Evolutionary conservation across 257 asterid genomes (phyloP), one percentile per base, ranked within the genome.

Genomic region (Verbena officinalis): DNA sequence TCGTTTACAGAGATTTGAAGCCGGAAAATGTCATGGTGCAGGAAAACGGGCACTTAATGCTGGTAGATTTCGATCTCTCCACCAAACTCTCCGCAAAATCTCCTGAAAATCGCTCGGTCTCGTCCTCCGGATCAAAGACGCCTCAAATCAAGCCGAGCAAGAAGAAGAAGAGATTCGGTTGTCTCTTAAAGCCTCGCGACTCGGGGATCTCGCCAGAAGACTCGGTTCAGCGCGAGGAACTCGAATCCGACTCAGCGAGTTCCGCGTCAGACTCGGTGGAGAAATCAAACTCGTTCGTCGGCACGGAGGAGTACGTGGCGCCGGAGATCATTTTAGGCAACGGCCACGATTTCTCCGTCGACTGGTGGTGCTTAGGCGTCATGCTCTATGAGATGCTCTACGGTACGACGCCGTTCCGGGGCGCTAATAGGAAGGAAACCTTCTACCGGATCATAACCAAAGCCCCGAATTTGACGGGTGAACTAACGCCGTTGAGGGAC

Each of bases 11-110:
- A 78, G 97, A 93, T 78, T 79, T 90, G 73, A 93, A 93, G 82
- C 99, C 99, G 38, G 99, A 93, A 24, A 93, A 93, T 43, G 95
- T 93, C 66, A 84, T 90, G 99, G 79, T 90, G 53, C 99, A 93
- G 64, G 92, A 81, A 39, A 88, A 64, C 71, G 99, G 99, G 0
- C 99, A 94, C 38, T 54, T 88, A 68, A 94, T 94, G 99, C 84
- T 94, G 0, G 83, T 90, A 3, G 99, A 94, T 73, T 94, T 90
- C 67, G 99, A 94, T 81, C 90, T 94, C 46, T 90, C 97, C 1
- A 81, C 95, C 1, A 94, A 77, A 59, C 96, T 90, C 62, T 9
- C 86, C 0, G 43, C 84, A 0, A 79, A 62, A 72, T 69, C 89
- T 1, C 82, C 96, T 0, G 79, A 71, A 65, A 60, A 21, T 16